phyloP scores from a whole-genome alignment of 2,329 filamentous ascomycete species.

The Teratosphaeria nubilosa region DNA sequence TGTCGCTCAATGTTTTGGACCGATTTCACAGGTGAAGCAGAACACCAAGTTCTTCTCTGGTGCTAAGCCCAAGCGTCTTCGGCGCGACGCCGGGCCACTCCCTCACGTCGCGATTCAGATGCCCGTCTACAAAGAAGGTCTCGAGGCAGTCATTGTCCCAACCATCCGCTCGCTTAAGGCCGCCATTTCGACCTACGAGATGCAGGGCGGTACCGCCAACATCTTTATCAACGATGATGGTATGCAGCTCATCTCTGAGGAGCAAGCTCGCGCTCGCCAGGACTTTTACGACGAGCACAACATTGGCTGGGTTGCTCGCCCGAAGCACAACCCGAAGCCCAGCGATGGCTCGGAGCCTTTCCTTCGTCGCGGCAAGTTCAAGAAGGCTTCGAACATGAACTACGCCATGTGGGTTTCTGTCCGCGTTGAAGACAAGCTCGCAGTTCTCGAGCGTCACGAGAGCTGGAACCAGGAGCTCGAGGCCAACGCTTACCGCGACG shows the following conservation, averaged over 20 bases:
- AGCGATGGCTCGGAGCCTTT: constrained; percentile 41
- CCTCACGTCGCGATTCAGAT: constrained; percentile 47
- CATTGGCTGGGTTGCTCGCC: constrained; percentile 41
- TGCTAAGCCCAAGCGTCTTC: constrained; percentile 29
- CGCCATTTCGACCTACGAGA: constrained; percentile 42
- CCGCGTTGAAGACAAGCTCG: constrained; percentile 59
- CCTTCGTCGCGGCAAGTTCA: constrained; percentile 54
- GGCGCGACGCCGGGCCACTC: constrained; percentile 24
- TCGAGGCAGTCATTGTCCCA: constrained; percentile 29
- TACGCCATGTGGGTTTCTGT: constrained; percentile 54
- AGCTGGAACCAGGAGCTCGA: constrained; percentile 62
- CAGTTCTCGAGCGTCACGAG: constrained; percentile 44
- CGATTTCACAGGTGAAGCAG: constrained; percentile 32
- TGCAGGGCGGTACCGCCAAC: constrained; percentile 53
- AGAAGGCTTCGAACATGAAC: constrained; percentile 68
- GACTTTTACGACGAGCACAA: constrained; percentile 42
- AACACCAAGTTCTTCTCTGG: constrained; percentile 41
- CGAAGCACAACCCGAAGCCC: constrained; percentile 42
- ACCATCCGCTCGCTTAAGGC: constrained; percentile 30
- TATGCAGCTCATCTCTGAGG: constrained; percentile 48
- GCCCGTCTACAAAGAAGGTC: constrained; percentile 34
- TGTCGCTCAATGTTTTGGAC: constrained; percentile 33
- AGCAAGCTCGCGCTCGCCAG: constrained; percentile 34
- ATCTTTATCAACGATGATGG: constrained; percentile 62
- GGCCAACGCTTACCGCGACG: constrained; percentile 53